These are phyloP conservation scores for Mariannaea elegans DNA, from an alignment of 2,329 filamentous ascomycete species.

Conservation along the genomic window DNA sequence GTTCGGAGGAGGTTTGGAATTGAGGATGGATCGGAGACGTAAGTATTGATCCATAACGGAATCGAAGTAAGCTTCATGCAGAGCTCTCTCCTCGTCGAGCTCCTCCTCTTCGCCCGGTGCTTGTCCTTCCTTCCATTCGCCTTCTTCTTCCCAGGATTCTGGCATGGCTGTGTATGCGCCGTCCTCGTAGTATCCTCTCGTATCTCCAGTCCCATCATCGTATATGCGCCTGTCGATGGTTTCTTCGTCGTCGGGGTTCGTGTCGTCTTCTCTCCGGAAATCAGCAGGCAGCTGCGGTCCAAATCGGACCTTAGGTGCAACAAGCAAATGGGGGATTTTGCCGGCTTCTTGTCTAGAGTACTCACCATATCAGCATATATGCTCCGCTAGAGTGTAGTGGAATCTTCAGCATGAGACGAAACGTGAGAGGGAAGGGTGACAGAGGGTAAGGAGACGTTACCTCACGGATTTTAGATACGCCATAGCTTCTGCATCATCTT, in stretches of 20 bases:
- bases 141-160: constrained; percentile 44
- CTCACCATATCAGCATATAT: constrained; percentile 60
- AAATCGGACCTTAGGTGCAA: constrained; percentile 65
- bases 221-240: constrained; percentile 56
- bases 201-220: constrained; percentile 58
- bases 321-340: constrained; percentile 75
- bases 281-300: constrained; percentile 60
- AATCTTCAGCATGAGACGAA: constrained; percentile 41
- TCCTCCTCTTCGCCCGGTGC: constrained; percentile 37
- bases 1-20: constrained; percentile 61
- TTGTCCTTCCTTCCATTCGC: constrained; percentile 41
- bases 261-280: constrained; percentile 40
- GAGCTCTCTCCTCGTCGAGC: constrained; percentile 43
- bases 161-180: constrained; percentile 79
- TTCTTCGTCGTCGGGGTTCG: constrained; percentile 40
- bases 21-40: constrained; percentile 69
- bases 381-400: constrained; percentile 19
- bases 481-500: constrained; percentile 73
- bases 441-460: constrained; percentile 55
- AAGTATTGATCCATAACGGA: constrained; percentile 72
- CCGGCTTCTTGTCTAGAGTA: constrained; percentile 76
- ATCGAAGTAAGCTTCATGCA: constrained; percentile 73
- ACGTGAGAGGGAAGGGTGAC: constrained; percentile 11
- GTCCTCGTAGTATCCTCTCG: constrained; percentile 75
- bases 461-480: constrained; percentile 77